Conservation (phyloP, 2,329 filamentous ascomycete species). For the Cadophora sp. region DNA sequence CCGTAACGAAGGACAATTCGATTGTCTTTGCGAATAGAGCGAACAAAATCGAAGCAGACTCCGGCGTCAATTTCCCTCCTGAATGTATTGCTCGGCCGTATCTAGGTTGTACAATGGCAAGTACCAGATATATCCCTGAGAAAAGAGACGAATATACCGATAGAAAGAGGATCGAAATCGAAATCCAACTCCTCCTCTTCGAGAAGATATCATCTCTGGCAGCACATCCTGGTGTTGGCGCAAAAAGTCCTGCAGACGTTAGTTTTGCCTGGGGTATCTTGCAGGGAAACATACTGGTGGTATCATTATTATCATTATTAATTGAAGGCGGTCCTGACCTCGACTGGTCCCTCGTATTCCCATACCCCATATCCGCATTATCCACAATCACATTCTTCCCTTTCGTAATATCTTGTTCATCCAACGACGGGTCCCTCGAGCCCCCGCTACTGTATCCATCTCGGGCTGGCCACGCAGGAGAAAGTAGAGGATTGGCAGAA, state of each 20-base stretch:
- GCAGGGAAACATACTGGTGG: slow-evolving; percentile 9
- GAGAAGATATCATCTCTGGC: slow-evolving; percentile 39
- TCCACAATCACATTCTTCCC: slow-evolving; percentile 29
- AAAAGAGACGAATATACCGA: slow-evolving; percentile 69
- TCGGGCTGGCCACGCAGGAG: slow-evolving; percentile 25
- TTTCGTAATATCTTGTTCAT: slow-evolving; percentile 23
- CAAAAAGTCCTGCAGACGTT: slow-evolving; percentile 23
- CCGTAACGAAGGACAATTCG: slow-evolving; percentile 78
- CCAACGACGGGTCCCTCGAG: slow-evolving; percentile 11
- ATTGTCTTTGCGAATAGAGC: slow-evolving; percentile 77
- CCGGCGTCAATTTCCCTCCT: slow-evolving; percentile 59
- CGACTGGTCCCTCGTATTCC: slow-evolving; percentile 13
- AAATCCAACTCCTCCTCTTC: slow-evolving; percentile 53
- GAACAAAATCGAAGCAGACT: slow-evolving; percentile 71
- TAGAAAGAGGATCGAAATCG: slow-evolving; percentile 53
- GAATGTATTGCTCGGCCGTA: slow-evolving; percentile 65
- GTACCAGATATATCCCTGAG: slow-evolving; percentile 69
- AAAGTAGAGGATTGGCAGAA: slow-evolving; percentile 28
- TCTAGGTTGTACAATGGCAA: slow-evolving; percentile 66
- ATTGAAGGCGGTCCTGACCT: slow-evolving; percentile 9
- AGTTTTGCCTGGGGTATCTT: neutral
- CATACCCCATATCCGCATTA: slow-evolving; percentile 24
- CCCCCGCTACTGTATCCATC: slow-evolving; percentile 7
- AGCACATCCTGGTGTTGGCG: slow-evolving; percentile 28
- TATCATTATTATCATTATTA: slow-evolving; percentile 31